A percentile compares a stretch with the other conserved stretches of the same genome.
Evolutionary conservation across 805 yeast species (phyloP).

Genomic region (Kodamaea restingae): DNA sequence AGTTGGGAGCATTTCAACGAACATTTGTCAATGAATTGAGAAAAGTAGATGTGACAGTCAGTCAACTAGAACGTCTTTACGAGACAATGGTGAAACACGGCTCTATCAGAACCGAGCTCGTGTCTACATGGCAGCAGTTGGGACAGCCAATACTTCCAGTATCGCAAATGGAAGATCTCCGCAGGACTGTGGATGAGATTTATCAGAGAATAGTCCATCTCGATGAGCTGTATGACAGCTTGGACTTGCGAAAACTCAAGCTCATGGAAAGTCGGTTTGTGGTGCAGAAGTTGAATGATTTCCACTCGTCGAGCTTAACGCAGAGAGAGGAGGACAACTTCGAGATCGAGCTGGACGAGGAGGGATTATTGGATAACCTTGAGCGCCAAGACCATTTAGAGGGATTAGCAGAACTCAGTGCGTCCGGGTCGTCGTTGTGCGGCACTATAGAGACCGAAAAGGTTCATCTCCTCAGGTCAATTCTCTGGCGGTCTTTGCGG

Average conservation of each 20-base stretch:
- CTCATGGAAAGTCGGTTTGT: constrained; percentile 36
- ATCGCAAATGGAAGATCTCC: constrained; percentile 22
- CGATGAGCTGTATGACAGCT: constrained; percentile 28
- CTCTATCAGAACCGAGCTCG: constrained; percentile 21
- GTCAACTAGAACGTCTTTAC: constrained; percentile 26
- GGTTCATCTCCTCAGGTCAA: constrained; percentile 34
- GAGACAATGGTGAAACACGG: constrained; percentile 29
- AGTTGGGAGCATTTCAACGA: constrained; percentile 43
- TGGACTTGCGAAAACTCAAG: constrained; percentile 22
- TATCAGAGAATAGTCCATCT: constrained; percentile 34
- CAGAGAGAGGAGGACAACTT: constrained; percentile 4
- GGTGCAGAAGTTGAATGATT: constrained; percentile 27
- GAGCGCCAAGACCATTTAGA: constrained; percentile 10
- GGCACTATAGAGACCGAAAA: constrained; percentile 36
- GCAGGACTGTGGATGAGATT: constrained; percentile 20
- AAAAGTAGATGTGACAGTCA: constrained; percentile 30
- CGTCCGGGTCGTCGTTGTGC: constrained; percentile 21
- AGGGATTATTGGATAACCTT: constrained; percentile 28
- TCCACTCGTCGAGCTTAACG: constrained; percentile 19
- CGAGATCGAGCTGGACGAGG: constrained; percentile 16
- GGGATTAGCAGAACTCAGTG: not conserved
- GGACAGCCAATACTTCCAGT: constrained; percentile 1
- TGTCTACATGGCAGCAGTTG: constrained; percentile 1
- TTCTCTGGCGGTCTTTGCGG: constrained; percentile 41
- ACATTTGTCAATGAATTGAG: constrained; percentile 42